phyloP scores from a whole-genome alignment of 169 alveolate species.

The Plasmodium blacklocki region DNA sequence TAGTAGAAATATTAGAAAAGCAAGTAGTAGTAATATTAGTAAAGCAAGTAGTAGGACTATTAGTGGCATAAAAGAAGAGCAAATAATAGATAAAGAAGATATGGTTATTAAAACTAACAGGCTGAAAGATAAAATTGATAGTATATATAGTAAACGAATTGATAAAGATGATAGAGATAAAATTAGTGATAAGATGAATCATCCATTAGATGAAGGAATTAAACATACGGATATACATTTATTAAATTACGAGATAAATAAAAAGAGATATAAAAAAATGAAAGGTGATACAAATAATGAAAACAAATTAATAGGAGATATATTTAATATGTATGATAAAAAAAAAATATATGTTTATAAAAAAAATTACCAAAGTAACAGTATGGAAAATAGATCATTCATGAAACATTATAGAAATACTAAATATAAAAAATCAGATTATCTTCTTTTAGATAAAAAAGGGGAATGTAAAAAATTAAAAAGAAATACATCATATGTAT shows the following conservation, averaged over 20 bases:
- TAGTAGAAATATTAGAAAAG: no score
- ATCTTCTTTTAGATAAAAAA: constrained; percentile 10
- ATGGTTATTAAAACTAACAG: no score
- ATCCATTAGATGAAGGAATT: no score
- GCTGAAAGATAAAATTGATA: no score
- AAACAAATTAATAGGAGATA: constrained; percentile 22
- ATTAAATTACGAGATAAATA: background rate
- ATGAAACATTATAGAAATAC: background rate
- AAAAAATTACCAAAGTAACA: constrained; percentile 23
- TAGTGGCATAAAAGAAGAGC: no score
- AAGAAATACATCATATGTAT: constrained; percentile 1
- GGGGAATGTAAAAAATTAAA: constrained; percentile 8
- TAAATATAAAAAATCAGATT: constrained; percentile 34
- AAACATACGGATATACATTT: no score
- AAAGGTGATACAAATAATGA: background rate
- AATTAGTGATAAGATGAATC: background rate
- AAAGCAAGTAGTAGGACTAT: no score
- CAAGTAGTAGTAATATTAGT: no score
- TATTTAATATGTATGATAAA: constrained; percentile 13
- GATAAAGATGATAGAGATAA: constrained; percentile 3
- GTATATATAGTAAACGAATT: background rate
- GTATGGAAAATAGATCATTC: constrained; percentile 14
- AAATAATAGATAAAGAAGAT: no score
- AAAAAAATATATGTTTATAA: background rate
- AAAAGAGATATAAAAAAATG: background rate